Conservation (phyloP, 495 filamentous ascomycete genomes). For the Penicillium soppii region DNA sequence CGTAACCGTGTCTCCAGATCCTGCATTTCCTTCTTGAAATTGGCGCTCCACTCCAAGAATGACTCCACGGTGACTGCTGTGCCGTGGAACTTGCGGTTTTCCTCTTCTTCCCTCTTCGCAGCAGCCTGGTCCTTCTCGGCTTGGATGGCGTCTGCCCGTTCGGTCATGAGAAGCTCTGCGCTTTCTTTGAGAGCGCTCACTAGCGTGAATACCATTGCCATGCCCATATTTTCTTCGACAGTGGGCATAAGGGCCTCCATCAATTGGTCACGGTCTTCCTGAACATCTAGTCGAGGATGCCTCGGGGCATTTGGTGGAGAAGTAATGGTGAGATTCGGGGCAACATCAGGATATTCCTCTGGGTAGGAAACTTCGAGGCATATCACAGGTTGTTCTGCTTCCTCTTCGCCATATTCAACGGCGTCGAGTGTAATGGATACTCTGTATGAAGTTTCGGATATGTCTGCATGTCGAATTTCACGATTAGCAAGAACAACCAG, state of each 20-base stretch:
- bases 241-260: constrained; percentile 65
- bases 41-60: constrained; percentile 77
- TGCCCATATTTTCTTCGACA: constrained; percentile 87
- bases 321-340: constrained; percentile 75
- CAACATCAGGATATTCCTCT: constrained; percentile 79
- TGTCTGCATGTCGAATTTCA: constrained; percentile 52
- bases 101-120: constrained; percentile 76
- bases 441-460: constrained; percentile 81
- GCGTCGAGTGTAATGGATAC: constrained; percentile 80
- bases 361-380: constrained; percentile 83
- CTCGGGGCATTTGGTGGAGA: constrained; percentile 66
- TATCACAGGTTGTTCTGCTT: constrained; percentile 52
- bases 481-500: constrained; percentile 3
- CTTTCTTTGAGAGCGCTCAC: constrained; percentile 82
- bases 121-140: constrained; percentile 62
- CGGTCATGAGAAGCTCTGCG: constrained; percentile 74
- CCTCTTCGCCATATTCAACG: constrained; percentile 57
- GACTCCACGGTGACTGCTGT: constrained; percentile 79
- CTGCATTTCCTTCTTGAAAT: constrained; percentile 77
- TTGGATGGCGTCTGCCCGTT: constrained; percentile 63
- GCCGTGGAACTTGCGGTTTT: constrained; percentile 96
- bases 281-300: constrained; percentile 60
- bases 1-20: constrained; percentile 60
- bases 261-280: constrained; percentile 68
- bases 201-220: constrained; percentile 97